Evolutionary conservation across 164 flowering plant species (phyloP), one percentile per base, ranked within the genome.

Genomic region (Tetrastigma voinierianum): DNA sequence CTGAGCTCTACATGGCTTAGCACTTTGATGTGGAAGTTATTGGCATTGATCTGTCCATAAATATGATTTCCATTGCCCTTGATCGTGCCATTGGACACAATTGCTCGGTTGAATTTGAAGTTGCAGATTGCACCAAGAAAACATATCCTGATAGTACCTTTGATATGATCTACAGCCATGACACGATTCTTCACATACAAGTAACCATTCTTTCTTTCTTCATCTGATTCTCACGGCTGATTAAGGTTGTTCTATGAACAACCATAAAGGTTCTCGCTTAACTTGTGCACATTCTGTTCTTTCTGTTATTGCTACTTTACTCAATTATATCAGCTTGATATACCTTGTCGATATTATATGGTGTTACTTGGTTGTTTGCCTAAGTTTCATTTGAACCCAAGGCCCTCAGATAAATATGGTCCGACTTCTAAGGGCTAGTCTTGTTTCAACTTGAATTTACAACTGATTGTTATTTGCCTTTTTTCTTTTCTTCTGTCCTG

Each of bases 1-100:
- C 97, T 53, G 98, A 96, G 75, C 90, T 96, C 66, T n/a, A 96
- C 82, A 96, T 96, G 99, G 95, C 99, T 40, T 91, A 93, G 53
- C 83, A 81, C 51, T 79, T 83, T 51, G 87, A 93, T n/a, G n/a
- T n/a, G n/a, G n/a, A n/a, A 75, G 98, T 96, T 64, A 72, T 90
- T 20, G 99, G 95, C 66, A 93, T 96, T 76, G 99, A 96, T 69
- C 95, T 96, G 56, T 96, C 98, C 40, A 59, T 96, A 47, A 96
- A 96, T 62, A 96, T 96, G 99, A 77, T 96, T 70, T 96, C 97
- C 12, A 83, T 96, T 73, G 98, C 98, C 62, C 84, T 96, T 64
- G 99, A 96, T 64, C 89, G 88, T 64, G 97, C 99, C 24, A 89
- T 91, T 76, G 98, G 99, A 44, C 94, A 87, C 73, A 80, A 88